Evolutionary conservation across 2,329 filamentous ascomycete species (phyloP).

Genomic region (Fonsecaea pedrosoi): DNA sequence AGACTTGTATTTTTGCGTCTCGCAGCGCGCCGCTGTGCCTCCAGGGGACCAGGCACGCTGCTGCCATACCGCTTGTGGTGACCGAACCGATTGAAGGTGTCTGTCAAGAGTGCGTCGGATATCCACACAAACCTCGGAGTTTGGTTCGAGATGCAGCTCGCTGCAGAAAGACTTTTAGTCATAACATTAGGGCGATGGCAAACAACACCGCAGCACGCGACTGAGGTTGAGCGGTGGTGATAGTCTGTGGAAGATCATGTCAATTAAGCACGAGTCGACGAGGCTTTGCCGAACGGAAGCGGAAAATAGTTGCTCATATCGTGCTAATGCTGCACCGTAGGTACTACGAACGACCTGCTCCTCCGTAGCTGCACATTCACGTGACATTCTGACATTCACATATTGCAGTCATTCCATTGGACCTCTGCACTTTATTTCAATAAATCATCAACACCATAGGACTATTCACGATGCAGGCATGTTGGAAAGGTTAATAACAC

Average conservation of each 20-base stretch:
- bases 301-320: not conserved
- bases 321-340: not conserved
- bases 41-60: slow-evolving; percentile 67
- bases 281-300: not conserved
- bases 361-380: no score
- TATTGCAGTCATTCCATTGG: no score
- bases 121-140: slow-evolving; percentile 48
- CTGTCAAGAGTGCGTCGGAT: slow-evolving; percentile 53
- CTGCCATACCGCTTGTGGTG: slow-evolving; percentile 63
- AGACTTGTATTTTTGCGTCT: slow-evolving; percentile 63
- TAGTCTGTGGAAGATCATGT: not conserved
- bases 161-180: slow-evolving; percentile 33
- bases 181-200: slow-evolving; percentile 36
- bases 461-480: not conserved
- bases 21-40: slow-evolving; percentile 63
- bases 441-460: not conserved
- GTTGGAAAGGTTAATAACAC: not conserved
- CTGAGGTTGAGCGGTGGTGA: not conserved
- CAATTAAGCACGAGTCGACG: not conserved
- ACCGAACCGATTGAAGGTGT: slow-evolving; percentile 57
- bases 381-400: no score
- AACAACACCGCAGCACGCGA: not conserved
- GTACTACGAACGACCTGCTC: not conserved
- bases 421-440: no score
- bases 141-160: slow-evolving; percentile 33